Conservation (phyloP, 495 filamentous ascomycete species). For the Bacidia rubella region DNA sequence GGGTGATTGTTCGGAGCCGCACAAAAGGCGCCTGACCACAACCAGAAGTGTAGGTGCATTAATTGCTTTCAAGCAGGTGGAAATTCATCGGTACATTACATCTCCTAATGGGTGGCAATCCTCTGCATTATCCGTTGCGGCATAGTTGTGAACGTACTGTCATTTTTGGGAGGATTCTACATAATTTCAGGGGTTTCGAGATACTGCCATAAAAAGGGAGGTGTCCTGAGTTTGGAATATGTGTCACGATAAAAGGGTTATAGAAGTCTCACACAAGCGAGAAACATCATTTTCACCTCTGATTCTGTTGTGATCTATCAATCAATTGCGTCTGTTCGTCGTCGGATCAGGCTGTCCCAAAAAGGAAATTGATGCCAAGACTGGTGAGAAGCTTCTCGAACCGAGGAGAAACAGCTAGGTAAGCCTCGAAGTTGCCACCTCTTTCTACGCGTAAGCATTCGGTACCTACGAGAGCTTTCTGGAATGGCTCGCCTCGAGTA, state of each 20-base stretch:
- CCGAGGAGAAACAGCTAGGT: neutral
- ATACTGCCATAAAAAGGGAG: neutral
- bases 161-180: neutral
- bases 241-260: neutral
- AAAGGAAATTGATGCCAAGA: neutral
- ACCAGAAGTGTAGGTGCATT: neutral
- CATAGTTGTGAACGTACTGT: neutral
- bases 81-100: neutral
- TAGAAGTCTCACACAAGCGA: neutral
- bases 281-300: too few relatives aligned
- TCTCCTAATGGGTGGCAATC: neutral
- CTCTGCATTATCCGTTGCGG: neutral
- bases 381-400: slow-evolving; percentile 2
- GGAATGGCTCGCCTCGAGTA: slow-evolving; percentile 5
- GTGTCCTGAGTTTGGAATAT: neutral
- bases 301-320: too few relatives aligned
- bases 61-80: neutral
- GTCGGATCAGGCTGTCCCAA: neutral
- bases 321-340: too few relatives aligned
- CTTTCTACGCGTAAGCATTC: slow-evolving; percentile 6
- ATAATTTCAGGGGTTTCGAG: neutral
- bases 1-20: neutral
- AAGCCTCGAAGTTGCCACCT: slow-evolving; percentile 8
- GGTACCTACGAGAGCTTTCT: slow-evolving; percentile 9
- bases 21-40: neutral